These are phyloP conservation scores for Basidiobolus meristosporus DNA, from an alignment of 371 early-diverging fungal species.

Conservation along the genomic window DNA sequence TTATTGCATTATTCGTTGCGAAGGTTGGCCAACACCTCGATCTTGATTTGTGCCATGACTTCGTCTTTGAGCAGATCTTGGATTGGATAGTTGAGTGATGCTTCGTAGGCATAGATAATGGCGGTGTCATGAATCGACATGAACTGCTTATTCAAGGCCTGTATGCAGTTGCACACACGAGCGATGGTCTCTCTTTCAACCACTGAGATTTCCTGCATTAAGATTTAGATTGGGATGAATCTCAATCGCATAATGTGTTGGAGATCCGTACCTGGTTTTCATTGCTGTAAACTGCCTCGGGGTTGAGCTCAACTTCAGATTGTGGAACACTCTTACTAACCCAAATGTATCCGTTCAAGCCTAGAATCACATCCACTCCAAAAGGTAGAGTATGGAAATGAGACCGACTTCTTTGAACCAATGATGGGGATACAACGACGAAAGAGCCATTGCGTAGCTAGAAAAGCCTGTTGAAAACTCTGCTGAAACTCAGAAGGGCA, in stretches of 20 bases:
- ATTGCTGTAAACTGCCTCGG: constrained; percentile 55
- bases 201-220: no score
- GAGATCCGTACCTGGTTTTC: constrained; percentile 44
- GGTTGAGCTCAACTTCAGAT: constrained; percentile 20
- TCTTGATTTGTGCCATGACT: no score
- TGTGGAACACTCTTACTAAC: constrained; percentile 58
- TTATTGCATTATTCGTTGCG: no score
- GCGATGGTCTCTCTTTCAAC: constrained; percentile 68
- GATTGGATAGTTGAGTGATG: constrained; percentile 37
- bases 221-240: no score
- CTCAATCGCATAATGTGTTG: no score
- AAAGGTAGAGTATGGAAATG: constrained; percentile 77
- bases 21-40: no score
- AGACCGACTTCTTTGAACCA: constrained; percentile 78
- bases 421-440: constrained; percentile 61
- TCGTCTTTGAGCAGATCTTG: constrained; percentile 38
- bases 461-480: background rate
- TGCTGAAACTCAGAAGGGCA: background rate
- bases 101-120: constrained; percentile 77
- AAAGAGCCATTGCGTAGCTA: constrained; percentile 77
- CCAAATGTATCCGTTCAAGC: constrained; percentile 95
- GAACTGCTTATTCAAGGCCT: constrained; percentile 49
- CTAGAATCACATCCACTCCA: constrained; percentile 83
- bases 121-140: constrained; percentile 68
- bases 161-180: constrained; percentile 69